Evolutionary conservation across 1,284 basidiomycete genomes (phyloP).

Genomic region (Fomitopsis pinicola): DNA sequence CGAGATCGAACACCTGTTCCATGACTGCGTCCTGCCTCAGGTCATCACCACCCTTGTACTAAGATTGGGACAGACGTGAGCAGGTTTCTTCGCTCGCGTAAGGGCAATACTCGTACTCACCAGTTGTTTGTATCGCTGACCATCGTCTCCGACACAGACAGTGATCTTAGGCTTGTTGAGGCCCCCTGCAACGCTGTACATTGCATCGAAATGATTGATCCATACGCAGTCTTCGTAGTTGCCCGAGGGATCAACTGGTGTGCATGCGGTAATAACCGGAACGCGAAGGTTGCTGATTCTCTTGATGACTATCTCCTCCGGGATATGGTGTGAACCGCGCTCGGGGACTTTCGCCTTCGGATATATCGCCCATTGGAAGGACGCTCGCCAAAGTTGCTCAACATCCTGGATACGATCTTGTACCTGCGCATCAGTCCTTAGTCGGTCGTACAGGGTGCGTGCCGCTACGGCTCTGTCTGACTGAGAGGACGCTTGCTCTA

Average conservation of each 20-base stretch:
- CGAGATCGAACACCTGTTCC: conserved; percentile 95
- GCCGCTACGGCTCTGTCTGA: conserved; percentile 67
- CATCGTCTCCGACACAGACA: conserved; percentile 68
- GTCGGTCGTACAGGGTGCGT: conserved; percentile 57
- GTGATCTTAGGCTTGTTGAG: conserved; percentile 83
- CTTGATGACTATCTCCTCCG: conserved; percentile 39
- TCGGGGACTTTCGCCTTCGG: conserved; percentile 37
- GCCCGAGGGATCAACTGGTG: conserved; percentile 69
- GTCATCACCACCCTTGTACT: conserved; percentile 96
- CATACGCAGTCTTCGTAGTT: conserved; percentile 66
- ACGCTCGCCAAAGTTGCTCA: conserved; percentile 68
- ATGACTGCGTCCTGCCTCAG: conserved; percentile 97
- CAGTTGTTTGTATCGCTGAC: conserved; percentile 73
- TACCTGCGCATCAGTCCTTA: conserved; percentile 40
- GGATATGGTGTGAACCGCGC: conserved; percentile 32
- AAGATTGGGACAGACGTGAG: neutral
- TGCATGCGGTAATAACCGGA: conserved; percentile 76
- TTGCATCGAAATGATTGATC: conserved; percentile 58
- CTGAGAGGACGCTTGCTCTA: conserved; percentile 37
- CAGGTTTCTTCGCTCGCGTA: neutral
- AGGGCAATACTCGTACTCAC: conserved; percentile 40
- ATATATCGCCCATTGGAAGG: conserved; percentile 77
- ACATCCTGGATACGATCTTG: conserved; percentile 51
- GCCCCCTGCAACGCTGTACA: conserved; percentile 75
- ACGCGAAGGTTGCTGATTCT: conserved; percentile 57